Evolutionary conservation across 2,329 filamentous ascomycete species (phyloP).

Genomic region (Sarocladium strictum): DNA sequence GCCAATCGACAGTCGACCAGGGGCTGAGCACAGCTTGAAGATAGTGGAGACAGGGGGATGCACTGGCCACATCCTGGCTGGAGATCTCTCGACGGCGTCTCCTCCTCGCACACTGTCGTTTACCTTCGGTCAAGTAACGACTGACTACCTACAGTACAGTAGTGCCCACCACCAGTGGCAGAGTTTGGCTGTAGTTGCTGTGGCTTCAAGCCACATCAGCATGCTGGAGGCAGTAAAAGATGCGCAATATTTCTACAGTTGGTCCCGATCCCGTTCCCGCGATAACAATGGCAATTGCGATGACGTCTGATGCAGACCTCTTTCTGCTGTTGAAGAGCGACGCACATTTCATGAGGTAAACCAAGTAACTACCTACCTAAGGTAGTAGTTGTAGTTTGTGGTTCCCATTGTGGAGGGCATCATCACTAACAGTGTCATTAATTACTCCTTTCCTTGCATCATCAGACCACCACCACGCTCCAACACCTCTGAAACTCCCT

Average conservation of each 20-base stretch:
- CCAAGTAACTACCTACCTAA: too few species aligned
- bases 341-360: too few species aligned
- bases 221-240: not conserved
- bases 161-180: too few species aligned
- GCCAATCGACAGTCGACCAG: slow-evolving; percentile 1
- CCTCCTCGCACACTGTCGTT: too few species aligned
- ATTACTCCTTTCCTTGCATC: not conserved
- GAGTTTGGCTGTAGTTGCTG: too few species aligned
- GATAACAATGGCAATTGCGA: not conserved
- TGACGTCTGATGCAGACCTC: too few species aligned
- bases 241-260: not conserved
- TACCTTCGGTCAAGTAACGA: too few species aligned
- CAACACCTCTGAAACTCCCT: not conserved
- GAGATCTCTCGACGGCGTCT: not conserved
- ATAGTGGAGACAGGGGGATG: not conserved
- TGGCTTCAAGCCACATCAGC: too few species aligned
- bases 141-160: too few species aligned
- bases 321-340: too few species aligned
- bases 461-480: not conserved
- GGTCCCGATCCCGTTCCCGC: not conserved
- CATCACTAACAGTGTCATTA: not conserved
- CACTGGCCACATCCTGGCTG: slow-evolving; percentile 4
- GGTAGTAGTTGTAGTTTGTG: too few species aligned
- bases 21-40: not conserved
- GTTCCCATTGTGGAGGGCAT: not conserved